A percentile compares a stretch with the other conserved stretches of the same genome.
phyloP scores from a whole-genome alignment of 352 stramenopile species.

The Blastocystis sp. region DNA sequence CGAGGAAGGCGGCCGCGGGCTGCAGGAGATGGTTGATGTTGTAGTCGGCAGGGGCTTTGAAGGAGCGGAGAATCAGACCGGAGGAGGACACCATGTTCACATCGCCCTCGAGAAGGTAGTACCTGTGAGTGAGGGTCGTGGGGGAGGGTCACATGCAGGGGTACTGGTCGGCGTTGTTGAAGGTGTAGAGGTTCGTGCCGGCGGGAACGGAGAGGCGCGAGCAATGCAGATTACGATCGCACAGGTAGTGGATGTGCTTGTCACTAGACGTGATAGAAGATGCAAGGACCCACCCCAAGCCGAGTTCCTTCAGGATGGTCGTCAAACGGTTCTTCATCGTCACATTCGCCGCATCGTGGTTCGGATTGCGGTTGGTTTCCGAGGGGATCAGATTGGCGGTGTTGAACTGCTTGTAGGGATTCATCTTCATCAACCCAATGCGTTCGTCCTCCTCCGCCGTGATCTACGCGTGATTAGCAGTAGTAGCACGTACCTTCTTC shows the following conservation, averaged over 20 bases:
- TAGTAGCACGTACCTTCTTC: constrained; percentile 15
- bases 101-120: constrained; percentile 41
- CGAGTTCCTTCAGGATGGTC: constrained; percentile 19
- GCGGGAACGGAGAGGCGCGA: constrained; percentile 40
- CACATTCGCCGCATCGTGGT: neutral
- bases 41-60: neutral
- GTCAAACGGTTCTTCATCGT: neutral
- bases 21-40: constrained; percentile 66
- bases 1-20: constrained; percentile 11
- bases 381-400: constrained; percentile 19
- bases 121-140: neutral
- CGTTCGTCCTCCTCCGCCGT: constrained; percentile 28
- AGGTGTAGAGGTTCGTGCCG: constrained; percentile 46
- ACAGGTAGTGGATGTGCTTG: constrained; percentile 39
- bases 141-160: neutral
- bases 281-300: neutral
- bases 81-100: neutral
- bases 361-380: neutral
- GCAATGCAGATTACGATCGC: constrained; percentile 48
- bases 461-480: neutral
- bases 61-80: constrained; percentile 10
- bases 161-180: constrained; percentile 42
- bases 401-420: constrained; percentile 39
- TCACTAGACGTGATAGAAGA: neutral
- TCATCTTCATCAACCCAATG: constrained; percentile 37